Base-by-base conservation (phyloP, 2,329 filamentous ascomycete species). In the Coccinonectria pachysandricola region DNA sequence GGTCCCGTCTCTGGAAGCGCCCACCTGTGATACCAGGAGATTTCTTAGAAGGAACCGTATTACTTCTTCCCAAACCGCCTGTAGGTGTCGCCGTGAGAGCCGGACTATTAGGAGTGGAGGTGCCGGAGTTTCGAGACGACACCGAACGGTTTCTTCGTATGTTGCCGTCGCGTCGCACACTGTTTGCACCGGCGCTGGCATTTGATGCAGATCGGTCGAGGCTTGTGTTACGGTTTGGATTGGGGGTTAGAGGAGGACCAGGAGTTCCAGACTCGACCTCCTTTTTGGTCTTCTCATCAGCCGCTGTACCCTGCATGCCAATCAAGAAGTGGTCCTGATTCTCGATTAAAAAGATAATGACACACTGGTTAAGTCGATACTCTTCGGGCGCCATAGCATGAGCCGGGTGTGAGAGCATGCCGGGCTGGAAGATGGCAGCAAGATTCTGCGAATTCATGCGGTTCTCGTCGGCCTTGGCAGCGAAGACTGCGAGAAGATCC, bases 291-390 rank as follows among this genome's bases (percentile, higher is more conserved):
- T 70, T 77, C 49, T 92, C 84, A 49, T 95, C 87, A n/a, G 87
- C 83, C n/a, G 76, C 87, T n/a, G 87, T 95, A 22, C 91, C 91
- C 50, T 86, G 84, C 91, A 98, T 98, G 29, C 91, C 91, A 39
- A 98, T 92, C 39, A 98, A 64, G 64, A 98, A 98, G 55, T 94
- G 84, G 48, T 98, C 91, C 53, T 98, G 91, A 46, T 98, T 94
- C 50, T 96, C 87, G 40, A 98, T 98, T 42, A 98, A 62, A 55
- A 98, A 98, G 26, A 98, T 94, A 37, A 98, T 70, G 12, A 98
- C 88, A 46, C 91, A 88, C 64, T 98, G 91, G 50, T 92, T 96
- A 5, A 98, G 64, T 16, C 85, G 78, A 52, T 98, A 98, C 49
- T 96, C 88, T 31, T 82, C 74, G 0, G 91, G 91, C 1, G 85